phyloP scores from a whole-genome alignment of 23 red algal genomes.

The Gracilaria gracilis region DNA sequence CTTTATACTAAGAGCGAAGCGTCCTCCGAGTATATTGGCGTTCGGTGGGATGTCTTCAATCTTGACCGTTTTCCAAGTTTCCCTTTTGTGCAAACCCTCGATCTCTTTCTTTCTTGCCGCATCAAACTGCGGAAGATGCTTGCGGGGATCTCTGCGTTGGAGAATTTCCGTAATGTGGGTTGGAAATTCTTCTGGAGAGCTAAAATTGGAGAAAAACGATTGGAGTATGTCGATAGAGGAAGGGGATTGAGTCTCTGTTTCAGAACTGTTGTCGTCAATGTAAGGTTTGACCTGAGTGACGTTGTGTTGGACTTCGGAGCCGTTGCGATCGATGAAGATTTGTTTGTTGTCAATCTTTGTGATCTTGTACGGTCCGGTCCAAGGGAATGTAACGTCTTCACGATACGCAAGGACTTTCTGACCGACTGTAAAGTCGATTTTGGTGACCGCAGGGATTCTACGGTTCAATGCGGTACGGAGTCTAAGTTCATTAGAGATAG shows the following conservation, averaged over 20 bases:
- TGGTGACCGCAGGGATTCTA: neutral
- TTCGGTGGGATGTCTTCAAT: neutral
- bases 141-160: neutral
- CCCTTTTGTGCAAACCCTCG: neutral
- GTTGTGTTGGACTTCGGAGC: neutral
- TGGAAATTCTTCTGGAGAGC: neutral
- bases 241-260: neutral
- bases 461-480: neutral
- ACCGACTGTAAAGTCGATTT: neutral
- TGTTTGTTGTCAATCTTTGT: neutral
- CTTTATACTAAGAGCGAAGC: slow-evolving; percentile 41
- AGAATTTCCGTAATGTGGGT: neutral
- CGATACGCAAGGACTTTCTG: neutral
- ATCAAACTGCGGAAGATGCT: neutral
- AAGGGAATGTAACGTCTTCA: neutral
- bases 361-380: neutral
- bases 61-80: neutral
- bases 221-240: neutral
- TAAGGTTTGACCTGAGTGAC: neutral
- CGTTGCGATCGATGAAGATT: neutral
- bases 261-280: neutral
- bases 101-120: neutral
- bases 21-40: neutral
- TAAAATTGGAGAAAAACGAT: neutral
- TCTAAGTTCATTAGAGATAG: neutral